Evolutionary conservation across 2,329 filamentous ascomycete species (phyloP).

Genomic region (Xylariaceae sp.): DNA sequence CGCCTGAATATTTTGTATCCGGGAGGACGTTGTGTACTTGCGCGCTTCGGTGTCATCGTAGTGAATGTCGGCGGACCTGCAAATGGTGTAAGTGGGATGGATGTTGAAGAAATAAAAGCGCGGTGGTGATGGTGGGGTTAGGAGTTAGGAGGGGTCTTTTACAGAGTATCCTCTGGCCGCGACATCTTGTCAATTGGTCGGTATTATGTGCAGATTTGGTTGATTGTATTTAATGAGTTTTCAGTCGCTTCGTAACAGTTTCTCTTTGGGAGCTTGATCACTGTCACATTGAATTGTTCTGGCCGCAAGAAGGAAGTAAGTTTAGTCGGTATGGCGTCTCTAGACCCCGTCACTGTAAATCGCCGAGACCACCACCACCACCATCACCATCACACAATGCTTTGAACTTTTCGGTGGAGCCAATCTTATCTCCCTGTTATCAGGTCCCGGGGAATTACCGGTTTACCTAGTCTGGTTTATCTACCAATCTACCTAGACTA

Average conservation of each 20-base stretch:
- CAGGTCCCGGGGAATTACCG: slow-evolving; percentile 28
- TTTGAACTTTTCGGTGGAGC: slow-evolving; percentile 40
- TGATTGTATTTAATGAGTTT: not conserved
- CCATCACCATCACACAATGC: not conserved
- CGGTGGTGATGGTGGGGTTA: slow-evolving; percentile 16
- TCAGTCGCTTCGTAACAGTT: not conserved
- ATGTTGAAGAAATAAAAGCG: slow-evolving; percentile 16
- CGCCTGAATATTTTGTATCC: slow-evolving; percentile 94
- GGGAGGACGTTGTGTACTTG: slow-evolving; percentile 96
- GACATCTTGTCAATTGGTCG: slow-evolving; percentile 72
- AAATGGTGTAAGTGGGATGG: slow-evolving; percentile 35
- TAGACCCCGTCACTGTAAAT: too few relatives aligned
- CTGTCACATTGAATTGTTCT: slow-evolving; percentile 1
- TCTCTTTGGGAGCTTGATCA: not conserved
- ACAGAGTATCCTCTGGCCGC: slow-evolving; percentile 94
- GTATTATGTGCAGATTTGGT: not conserved
- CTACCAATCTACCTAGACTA: too few relatives aligned
- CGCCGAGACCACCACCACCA: too few relatives aligned
- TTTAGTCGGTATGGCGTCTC: too few relatives aligned
- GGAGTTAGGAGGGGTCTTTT: slow-evolving; percentile 40
- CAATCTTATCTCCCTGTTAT: slow-evolving; percentile 30
- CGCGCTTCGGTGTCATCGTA: slow-evolving; percentile 95
- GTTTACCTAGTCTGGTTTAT: not conserved
- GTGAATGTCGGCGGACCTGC: slow-evolving; percentile 91
- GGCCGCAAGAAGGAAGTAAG: not conserved